These are phyloP conservation scores for Inonotus obliquus DNA, from an alignment of 1,284 basidiomycete genomes.

Conservation along the genomic window DNA sequence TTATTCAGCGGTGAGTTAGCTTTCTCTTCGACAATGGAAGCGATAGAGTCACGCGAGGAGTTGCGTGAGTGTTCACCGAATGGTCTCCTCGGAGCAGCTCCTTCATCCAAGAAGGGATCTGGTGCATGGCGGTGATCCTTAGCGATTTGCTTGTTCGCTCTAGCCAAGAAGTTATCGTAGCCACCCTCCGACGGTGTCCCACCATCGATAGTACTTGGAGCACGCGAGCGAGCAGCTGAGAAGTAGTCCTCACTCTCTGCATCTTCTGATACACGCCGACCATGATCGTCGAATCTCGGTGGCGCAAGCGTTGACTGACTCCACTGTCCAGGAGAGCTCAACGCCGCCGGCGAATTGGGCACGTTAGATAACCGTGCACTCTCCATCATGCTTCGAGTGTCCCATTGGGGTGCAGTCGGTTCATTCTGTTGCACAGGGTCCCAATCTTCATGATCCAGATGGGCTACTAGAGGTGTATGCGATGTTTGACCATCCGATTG, in stretches of 20 bases:
- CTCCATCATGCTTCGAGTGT: conserved; percentile 35
- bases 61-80: conserved; percentile 78
- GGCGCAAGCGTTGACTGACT: conserved; percentile 46
- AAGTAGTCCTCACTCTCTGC: conserved; percentile 58
- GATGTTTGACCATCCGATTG: conserved; percentile 63
- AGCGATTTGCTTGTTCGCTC: conserved; percentile 78
- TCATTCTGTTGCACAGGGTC: conserved; percentile 45
- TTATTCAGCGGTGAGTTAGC: conserved; percentile 85
- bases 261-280: conserved; percentile 21
- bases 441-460: conserved; percentile 49
- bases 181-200: conserved; percentile 30
- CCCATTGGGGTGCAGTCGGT: conserved; percentile 52
- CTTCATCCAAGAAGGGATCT: conserved; percentile 77
- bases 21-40: conserved; percentile 88
- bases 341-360: conserved; percentile 18
- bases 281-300: conserved; percentile 22
- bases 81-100: conserved; percentile 55
- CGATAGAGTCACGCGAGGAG: conserved; percentile 83
- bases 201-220: conserved; percentile 13
- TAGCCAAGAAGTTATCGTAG: conserved; percentile 78
- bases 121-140: conserved; percentile 70
- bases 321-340: conserved; percentile 51
- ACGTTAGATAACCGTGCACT: conserved; percentile 27
- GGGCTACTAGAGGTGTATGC: conserved; percentile 34
- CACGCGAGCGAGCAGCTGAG: conserved; percentile 25